Evolutionary conservation across 2,329 filamentous ascomycete species (phyloP).

Genomic region (Ophiostoma perfectum): DNA sequence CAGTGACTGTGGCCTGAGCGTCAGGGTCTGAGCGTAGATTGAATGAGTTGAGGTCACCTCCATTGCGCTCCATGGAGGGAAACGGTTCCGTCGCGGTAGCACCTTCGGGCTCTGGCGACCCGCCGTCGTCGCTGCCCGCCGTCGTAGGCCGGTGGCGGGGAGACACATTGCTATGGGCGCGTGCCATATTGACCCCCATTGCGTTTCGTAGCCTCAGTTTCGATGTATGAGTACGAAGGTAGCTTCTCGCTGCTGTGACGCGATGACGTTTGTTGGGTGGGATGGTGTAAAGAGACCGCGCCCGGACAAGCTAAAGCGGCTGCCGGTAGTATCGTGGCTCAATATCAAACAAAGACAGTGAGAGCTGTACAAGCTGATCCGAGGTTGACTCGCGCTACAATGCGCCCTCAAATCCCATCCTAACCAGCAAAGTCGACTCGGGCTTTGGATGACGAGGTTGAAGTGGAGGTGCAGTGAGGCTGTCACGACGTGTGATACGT

Average conservation of each 20-base stretch:
- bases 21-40: conserved; percentile 57
- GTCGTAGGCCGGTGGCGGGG: conserved; percentile 4
- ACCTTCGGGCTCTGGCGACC: neutral
- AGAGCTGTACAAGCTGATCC: neutral
- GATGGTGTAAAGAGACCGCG: neutral
- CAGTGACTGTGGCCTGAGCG: conserved; percentile 62
- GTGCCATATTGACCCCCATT: neutral
- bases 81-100: conserved; percentile 14
- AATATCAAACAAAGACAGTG: too few relatives aligned
- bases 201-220: too few relatives aligned
- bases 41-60: conserved; percentile 41
- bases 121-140: neutral
- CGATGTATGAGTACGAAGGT: neutral
- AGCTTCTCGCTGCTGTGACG: neutral
- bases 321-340: neutral
- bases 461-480: neutral
- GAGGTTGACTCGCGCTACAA: conserved; percentile 6
- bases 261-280: neutral
- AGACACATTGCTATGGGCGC: neutral
- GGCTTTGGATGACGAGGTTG: neutral
- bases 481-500: neutral
- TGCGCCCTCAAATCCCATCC: conserved; percentile 14
- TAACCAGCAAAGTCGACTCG: neutral
- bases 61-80: conserved; percentile 30
- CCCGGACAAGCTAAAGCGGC: neutral